Evolutionary conservation across 2,329 filamentous ascomycete genomes (phyloP).

Genomic region (Xylaria sp.): DNA sequence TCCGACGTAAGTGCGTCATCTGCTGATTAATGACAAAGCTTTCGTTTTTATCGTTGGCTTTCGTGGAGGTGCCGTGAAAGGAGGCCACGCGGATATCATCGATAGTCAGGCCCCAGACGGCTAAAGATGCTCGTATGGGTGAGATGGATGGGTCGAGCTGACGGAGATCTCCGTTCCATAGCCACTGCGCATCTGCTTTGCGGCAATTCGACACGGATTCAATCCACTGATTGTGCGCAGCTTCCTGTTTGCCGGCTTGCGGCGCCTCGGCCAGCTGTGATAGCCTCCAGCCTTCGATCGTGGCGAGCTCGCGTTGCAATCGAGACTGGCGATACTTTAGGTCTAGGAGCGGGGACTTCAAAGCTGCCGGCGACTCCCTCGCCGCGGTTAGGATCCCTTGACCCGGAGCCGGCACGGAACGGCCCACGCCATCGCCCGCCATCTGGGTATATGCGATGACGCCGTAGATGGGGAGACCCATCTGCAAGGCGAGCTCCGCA

Average conservation of each 20-base stretch:
- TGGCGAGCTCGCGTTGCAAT: conserved; percentile 88
- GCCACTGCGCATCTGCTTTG: conserved; percentile 88
- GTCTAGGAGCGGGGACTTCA: conserved; percentile 92
- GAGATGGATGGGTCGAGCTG: conserved; percentile 92
- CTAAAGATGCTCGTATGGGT: conserved; percentile 90
- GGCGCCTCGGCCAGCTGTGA: conserved; percentile 90
- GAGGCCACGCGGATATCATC: conserved; percentile 94
- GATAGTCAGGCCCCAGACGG: conserved; percentile 96
- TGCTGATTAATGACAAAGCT: conserved; percentile 97
- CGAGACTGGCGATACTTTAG: conserved; percentile 97
- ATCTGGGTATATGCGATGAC: conserved; percentile 91
- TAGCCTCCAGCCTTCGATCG: conserved; percentile 96
- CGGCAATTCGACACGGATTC: conserved; percentile 86
- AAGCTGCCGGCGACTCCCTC: conserved; percentile 84
- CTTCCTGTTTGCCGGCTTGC: conserved; percentile 56
- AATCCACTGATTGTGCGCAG: conserved; percentile 74
- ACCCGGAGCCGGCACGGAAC: conserved; percentile 93
- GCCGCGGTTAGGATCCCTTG: conserved; percentile 96
- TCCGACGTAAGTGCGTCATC: conserved; percentile 89
- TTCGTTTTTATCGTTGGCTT: conserved; percentile 99
- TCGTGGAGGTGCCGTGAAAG: conserved; percentile 98
- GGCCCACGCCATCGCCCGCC: conserved; percentile 97
- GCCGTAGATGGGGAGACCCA: conserved; percentile 98
- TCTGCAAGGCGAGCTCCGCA: conserved; percentile 90
- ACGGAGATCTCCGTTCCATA: conserved; percentile 98